Conservation (phyloP, 495 filamentous ascomycete species). For the Oleoguttula mirabilis region DNA sequence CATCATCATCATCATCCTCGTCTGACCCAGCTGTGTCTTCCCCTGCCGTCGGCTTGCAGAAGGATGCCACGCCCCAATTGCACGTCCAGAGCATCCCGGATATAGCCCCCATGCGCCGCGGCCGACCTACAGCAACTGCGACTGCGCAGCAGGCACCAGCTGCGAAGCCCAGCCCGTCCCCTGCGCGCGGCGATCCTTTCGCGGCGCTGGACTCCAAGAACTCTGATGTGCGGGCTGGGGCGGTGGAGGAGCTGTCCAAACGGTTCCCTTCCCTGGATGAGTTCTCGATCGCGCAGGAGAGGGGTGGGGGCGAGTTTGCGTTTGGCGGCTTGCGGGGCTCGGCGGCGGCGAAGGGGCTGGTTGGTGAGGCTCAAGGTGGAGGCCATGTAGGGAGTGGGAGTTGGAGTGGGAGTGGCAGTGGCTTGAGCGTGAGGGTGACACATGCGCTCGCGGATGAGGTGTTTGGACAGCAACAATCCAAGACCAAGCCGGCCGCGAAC, state of each 20-base stretch:
- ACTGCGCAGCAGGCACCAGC: slow-evolving; percentile 30
- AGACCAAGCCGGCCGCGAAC: too few species aligned
- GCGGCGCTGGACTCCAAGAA: slow-evolving; percentile 60
- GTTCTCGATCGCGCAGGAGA: slow-evolving; percentile 80
- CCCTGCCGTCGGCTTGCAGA: slow-evolving; percentile 58
- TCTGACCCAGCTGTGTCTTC: slow-evolving; percentile 37
- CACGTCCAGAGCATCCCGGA: slow-evolving; percentile 69
- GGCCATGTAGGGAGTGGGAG: too few species aligned
- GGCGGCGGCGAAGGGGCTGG: background rate
- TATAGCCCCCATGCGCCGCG: slow-evolving; percentile 87
- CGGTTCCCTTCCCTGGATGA: slow-evolving; percentile 88
- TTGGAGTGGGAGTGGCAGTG: too few species aligned
- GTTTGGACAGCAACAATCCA: slow-evolving; percentile 46
- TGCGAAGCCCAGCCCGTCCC: slow-evolving; percentile 61
- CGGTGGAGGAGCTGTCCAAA: slow-evolving; percentile 65
- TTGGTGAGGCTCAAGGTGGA: too few species aligned
- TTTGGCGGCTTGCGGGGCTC: background rate
- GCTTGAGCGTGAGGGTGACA: slow-evolving; percentile 59
- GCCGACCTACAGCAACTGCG: slow-evolving; percentile 59
- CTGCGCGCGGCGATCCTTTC: slow-evolving; percentile 74
- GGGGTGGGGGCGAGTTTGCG: slow-evolving; percentile 43
- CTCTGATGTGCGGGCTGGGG: slow-evolving; percentile 37
- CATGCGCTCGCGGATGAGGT: slow-evolving; percentile 83
- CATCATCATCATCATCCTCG: slow-evolving; percentile 19
- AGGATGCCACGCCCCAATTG: slow-evolving; percentile 46